Evolutionary conservation across 2,329 filamentous ascomycete genomes (phyloP).

Genomic region (Colletotrichum sp.): DNA sequence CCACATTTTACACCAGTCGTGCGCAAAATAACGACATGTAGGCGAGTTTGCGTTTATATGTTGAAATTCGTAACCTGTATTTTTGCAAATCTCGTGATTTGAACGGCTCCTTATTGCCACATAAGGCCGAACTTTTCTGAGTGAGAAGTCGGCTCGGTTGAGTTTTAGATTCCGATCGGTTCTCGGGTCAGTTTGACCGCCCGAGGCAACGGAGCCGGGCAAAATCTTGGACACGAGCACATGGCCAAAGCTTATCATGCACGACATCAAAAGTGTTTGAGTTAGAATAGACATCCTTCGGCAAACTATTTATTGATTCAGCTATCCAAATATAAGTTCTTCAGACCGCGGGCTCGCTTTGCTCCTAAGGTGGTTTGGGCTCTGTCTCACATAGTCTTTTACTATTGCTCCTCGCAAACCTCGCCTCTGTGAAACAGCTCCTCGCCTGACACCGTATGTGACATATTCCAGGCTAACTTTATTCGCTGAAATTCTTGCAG

Average conservation of each 20-base stretch:
- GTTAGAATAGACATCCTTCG: background rate
- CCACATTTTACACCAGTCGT: background rate
- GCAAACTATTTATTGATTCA: background rate
- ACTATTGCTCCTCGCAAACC: background rate
- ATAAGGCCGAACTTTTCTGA: background rate
- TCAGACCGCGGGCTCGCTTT: background rate
- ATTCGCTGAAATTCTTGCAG: background rate
- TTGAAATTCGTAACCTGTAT: background rate
- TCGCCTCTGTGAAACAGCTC: background rate
- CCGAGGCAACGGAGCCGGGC: background rate
- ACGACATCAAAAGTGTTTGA: background rate
- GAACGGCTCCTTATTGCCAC: background rate
- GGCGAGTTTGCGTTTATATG: background rate
- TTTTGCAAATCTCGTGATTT: background rate
- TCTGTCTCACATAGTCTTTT: background rate
- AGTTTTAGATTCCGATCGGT: background rate
- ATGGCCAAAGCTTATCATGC: background rate
- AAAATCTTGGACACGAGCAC: background rate
- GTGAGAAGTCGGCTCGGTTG: background rate
- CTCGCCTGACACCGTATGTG: background rate
- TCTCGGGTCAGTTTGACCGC: background rate
- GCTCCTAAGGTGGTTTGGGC: rapidly evolving
- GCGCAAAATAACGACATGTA: background rate
- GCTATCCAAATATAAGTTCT: background rate
- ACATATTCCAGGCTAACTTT: background rate